Evolutionary conservation across 768 basidiomycete species (phyloP), one percentile per base, ranked within the genome.

Genomic region (Solioccasus polychromus): DNA sequence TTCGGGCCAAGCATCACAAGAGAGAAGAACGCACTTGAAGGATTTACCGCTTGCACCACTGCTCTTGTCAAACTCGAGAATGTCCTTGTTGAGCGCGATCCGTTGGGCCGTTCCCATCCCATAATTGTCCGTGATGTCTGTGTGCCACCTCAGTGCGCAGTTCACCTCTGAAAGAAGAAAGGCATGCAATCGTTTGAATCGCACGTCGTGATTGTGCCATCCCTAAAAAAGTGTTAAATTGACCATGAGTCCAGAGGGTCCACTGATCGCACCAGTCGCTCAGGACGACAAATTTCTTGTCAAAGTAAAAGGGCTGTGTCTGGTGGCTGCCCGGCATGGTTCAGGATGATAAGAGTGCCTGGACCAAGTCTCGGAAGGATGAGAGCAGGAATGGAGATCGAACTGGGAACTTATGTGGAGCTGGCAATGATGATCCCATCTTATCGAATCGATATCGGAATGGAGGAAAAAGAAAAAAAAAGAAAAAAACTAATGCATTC

Each of bases 151-250:
- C 35, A 48, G 45, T 34, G 19, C 11, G 18, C 14, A 31, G 18
- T 22, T 3, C 3, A 3, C 18, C 39, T n/a, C n/a, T n/a, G n/a
- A n/a, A n/a, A n/a, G 26, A 11, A 26, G 24, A 1, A 28, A 8
- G 9, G n/a, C 82, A 51, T 61, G 92, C 88, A 92, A 58, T 96
- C 93, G 65, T 97, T 97, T 7, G 89, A 92, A 63, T 97, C 93
- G 59, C 78, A 80, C 31, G 79, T 92, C 3, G 93, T 95, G 69
- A 97, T 95, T 12, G 93, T 97, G 57, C 88, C 88, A 70, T 92
- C 88, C 89, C 88, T 90, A 63, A 17, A 49, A 44, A 15, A 5
- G 30, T 5, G 11, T 15, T 9, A 5, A 31, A 15, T 31, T 4
- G 11, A 31, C 30, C 11, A 31, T 15, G 30, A 9, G 30, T 15